These are phyloP conservation scores for Aspergillus sergii DNA, from an alignment of 2,329 filamentous ascomycete species.

Conservation along the genomic window DNA sequence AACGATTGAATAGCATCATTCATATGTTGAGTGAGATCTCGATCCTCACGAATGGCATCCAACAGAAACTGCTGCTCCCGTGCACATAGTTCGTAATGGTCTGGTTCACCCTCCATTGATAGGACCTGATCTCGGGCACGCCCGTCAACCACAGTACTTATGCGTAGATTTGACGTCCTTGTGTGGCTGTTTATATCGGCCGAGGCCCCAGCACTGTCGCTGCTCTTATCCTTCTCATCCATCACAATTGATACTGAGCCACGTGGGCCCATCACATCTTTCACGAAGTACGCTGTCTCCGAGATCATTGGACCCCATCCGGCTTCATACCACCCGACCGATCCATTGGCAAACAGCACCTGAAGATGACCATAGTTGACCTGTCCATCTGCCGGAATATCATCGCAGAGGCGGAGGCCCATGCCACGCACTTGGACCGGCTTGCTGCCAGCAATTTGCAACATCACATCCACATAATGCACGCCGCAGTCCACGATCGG, in stretches of 20 bases:
- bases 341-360: background rate
- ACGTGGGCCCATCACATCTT: background rate
- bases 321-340: background rate
- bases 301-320: background rate
- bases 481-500: background rate
- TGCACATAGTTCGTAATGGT: background rate
- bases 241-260: background rate
- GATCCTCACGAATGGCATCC: background rate
- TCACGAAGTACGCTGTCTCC: background rate
- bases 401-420: background rate
- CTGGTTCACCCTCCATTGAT: background rate
- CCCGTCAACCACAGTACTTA: background rate
- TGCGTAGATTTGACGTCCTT: background rate
- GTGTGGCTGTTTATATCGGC: background rate
- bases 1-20: background rate
- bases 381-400: background rate
- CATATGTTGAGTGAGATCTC: background rate
- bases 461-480: background rate
- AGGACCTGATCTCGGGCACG: background rate
- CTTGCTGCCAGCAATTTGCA: background rate
- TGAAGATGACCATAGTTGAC: background rate
- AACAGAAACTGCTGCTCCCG: background rate
- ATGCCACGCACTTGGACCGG: background rate
- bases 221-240: background rate
- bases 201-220: background rate